A percentile compares a stretch with the other conserved stretches of the same genome.
phyloP scores from a whole-genome alignment of 2,329 filamentous ascomycete genomes.

The Leptosphaerulina australis region DNA sequence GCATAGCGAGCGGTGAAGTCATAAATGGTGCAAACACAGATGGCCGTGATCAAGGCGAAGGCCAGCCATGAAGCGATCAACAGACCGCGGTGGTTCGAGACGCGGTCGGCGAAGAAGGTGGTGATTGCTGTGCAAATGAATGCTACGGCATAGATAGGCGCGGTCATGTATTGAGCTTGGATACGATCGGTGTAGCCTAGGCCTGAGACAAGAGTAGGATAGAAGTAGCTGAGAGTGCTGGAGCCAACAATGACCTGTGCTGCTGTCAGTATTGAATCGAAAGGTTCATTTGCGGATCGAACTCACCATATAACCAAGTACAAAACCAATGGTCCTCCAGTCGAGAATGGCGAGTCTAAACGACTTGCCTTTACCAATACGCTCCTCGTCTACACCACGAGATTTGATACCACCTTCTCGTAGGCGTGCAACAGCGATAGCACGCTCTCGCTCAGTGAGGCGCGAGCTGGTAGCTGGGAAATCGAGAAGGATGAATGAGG shows the following conservation, averaged over 20 bases:
- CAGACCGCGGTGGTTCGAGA: constrained; percentile 54
- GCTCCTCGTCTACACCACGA: constrained; percentile 36
- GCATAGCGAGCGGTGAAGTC: constrained; percentile 61
- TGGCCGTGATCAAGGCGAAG: constrained; percentile 47
- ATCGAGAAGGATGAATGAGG: constrained; percentile 57
- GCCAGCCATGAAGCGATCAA: constrained; percentile 58
- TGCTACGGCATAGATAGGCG: constrained; percentile 61
- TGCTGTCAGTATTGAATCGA: constrained; percentile 6
- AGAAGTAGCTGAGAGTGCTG: constrained; percentile 61
- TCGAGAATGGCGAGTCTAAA: constrained; percentile 51
- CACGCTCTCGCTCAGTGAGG: constrained; percentile 51
- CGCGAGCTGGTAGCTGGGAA: constrained; percentile 56
- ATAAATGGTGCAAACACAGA: constrained; percentile 54
- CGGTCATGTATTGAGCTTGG: constrained; percentile 58
- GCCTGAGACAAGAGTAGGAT: constrained; percentile 59
- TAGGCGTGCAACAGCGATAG: constrained; percentile 54
- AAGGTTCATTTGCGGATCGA: not conserved
- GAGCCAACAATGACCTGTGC: constrained; percentile 53
- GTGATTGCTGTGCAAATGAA: constrained; percentile 58
- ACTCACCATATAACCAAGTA: constrained; percentile 57
- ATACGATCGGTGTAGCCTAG: constrained; percentile 56
- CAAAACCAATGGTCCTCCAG: constrained; percentile 57
- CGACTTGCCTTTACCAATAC: constrained; percentile 48
- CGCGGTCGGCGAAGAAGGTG: constrained; percentile 56
- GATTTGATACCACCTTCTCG: constrained; percentile 52